A percentile compares a stretch with the other conserved stretches of the same genome.
Conservation (phyloP, 148 eudicot species). For the Fagopyrum tataricum region DNA sequence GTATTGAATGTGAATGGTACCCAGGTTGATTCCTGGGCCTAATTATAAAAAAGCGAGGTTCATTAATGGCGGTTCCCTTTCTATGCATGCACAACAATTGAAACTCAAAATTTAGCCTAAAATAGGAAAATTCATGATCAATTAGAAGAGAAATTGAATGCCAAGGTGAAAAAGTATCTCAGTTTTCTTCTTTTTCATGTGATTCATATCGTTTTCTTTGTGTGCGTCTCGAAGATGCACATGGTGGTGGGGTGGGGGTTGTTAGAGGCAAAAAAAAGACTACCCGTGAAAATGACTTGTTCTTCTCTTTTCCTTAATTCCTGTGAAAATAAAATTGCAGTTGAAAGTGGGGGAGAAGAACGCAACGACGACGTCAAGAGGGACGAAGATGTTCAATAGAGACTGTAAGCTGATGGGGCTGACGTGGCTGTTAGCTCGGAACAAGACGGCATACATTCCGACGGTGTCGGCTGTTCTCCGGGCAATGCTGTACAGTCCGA, state of each 20-base stretch:
- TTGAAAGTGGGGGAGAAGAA: conserved; percentile 50
- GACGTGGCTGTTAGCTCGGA: conserved; percentile 82
- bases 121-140: neutral
- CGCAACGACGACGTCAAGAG: conserved; percentile 19
- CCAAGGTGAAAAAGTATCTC: neutral
- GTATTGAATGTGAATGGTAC: neutral
- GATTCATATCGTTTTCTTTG: neutral
- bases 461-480: conserved; percentile 92
- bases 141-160: neutral
- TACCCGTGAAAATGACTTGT: neutral
- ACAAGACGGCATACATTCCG: conserved; percentile 89
- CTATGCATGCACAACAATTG: neutral
- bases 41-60: neutral
- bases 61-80: conserved; percentile 6
- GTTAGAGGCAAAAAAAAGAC: neutral
- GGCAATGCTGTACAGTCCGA: conserved; percentile 89
- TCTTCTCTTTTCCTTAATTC: neutral
- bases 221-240: conserved; percentile 2
- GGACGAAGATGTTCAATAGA: conserved; percentile 52
- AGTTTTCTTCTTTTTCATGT: neutral
- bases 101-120: neutral
- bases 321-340: conserved; percentile 26
- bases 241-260: neutral
- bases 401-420: conserved; percentile 93
- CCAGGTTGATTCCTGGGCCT: conserved; percentile 14